These are phyloP conservation scores for Solanum phureja DNA, from an alignment of 257 asterid genomes.

Conservation along the genomic window DNA sequence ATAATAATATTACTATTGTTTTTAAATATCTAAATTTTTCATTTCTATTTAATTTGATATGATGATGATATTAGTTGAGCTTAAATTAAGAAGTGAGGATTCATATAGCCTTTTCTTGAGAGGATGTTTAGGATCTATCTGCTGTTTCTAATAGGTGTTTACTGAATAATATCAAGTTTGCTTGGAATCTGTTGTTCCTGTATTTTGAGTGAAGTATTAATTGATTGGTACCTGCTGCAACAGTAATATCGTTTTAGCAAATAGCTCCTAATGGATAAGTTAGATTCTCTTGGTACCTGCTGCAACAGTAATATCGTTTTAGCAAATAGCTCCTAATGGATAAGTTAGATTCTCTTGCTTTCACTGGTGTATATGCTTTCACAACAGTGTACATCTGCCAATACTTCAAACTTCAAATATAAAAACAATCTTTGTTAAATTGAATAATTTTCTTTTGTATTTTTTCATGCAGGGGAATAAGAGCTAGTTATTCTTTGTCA, in stretches of 20 bases:
- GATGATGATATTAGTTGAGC: not conserved
- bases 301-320: not conserved
- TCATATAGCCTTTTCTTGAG: not conserved
- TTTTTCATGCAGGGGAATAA: conserved; percentile 57
- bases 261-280: not conserved
- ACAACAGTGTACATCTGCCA: not conserved
- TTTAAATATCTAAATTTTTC: not conserved
- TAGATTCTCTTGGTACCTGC: not conserved
- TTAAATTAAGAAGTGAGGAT: not conserved
- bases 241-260: not conserved
- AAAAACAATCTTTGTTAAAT: not conserved
- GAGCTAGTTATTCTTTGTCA: conserved; percentile 65
- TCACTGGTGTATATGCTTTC: not conserved
- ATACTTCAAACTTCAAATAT: not conserved
- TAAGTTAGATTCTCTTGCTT: not conserved
- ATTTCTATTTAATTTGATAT: not conserved
- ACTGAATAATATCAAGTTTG: not conserved
- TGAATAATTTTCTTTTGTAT: not conserved
- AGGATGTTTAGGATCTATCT: not conserved
- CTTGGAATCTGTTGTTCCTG: not conserved
- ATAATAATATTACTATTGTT: not conserved
- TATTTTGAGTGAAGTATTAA: not conserved
- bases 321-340: not conserved
- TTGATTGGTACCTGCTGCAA: not conserved
- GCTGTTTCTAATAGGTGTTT: not conserved